Base-by-base conservation (phyloP, 106 monocot genomes). In the Platanthera zijinensis region DNA sequence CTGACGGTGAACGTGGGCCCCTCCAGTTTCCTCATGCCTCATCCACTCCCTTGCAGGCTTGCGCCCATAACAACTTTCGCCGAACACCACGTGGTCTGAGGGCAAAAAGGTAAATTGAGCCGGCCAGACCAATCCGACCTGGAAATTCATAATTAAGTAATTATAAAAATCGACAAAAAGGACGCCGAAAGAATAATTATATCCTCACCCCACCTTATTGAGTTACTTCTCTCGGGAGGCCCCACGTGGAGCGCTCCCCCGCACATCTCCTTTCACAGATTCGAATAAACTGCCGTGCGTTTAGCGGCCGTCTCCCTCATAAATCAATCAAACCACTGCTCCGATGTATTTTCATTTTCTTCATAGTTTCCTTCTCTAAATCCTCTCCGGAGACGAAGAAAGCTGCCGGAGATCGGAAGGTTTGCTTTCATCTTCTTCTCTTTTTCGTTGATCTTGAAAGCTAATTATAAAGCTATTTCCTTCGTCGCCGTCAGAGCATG, bases 141-240 rank as follows among this genome's bases (percentile, higher is more conserved):
- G 70, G 48, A 48, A 70, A 48, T 25, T 18, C 9, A 50, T 25
- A 70, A 70, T 47, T 47, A 48, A 4, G n/a, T 7, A 48, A 48
- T 50, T 72, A 50, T 72, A 21, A 50, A 50, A 72, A 72, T 50
- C 22, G 22, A n/a, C 18, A 51, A 72, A 72, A 51, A 72, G 22
- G 22, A 30, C 32, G 10, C 22, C 61, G 61, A 53, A 53, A 53
- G 8, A 53, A 39, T 39, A 39, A 39, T 39, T 39, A 39, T 39
- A 39, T 39, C 39, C 39, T 39, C 39, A 39, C 39, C 39, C 39
- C 3, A 2, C 39, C 39, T 39, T 39, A 2, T 25, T 25, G 25
- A 0, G 25, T 25, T 25, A 25, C 1, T 39, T 39, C 39, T 39
- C 2, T 39, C 39, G 39, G 39, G 39, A 39, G 39, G 2, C 39